phyloP scores from a whole-genome alignment of 345 rosid genomes.

The Physaria fendleri region DNA sequence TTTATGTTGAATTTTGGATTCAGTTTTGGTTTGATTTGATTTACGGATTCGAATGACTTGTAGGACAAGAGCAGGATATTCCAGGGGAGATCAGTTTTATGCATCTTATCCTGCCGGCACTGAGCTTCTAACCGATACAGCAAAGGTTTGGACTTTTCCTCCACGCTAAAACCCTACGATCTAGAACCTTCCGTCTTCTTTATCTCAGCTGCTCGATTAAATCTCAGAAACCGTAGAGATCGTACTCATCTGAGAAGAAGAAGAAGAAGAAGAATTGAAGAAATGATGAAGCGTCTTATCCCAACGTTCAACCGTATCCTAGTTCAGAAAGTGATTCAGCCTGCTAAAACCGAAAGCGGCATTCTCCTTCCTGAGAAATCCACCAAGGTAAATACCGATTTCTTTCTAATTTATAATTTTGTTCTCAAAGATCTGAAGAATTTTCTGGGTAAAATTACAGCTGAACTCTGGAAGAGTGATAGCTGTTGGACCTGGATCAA shows the following conservation, averaged over 20 bases:
- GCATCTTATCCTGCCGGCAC: constrained; percentile 94
- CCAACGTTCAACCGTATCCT: constrained; percentile 70
- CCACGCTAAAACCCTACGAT: constrained; percentile 18
- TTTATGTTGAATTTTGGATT: too few species aligned
- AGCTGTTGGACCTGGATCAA: constrained; percentile 68
- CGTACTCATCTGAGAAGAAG: not conserved
- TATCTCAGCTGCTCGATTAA: not conserved
- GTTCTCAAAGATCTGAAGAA: not conserved
- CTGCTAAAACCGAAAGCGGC: constrained; percentile 70
- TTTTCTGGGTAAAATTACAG: constrained; percentile 31
- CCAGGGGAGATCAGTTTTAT: constrained; percentile 84
- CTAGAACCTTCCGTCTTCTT: constrained; percentile 18
- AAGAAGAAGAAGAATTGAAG: not conserved
- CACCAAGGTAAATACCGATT: constrained; percentile 34
- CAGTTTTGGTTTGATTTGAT: not conserved
- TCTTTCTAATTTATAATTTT: too few species aligned
- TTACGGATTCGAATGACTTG: constrained; percentile 12
- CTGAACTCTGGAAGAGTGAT: constrained; percentile 75
- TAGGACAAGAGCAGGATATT: constrained; percentile 87
- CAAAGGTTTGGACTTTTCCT: constrained; percentile 41
- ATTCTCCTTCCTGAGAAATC: constrained; percentile 77
- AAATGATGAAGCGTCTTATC: constrained; percentile 75
- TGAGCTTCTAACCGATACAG: constrained; percentile 72
- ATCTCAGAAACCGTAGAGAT: constrained; percentile 4
- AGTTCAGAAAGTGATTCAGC: constrained; percentile 71